These are phyloP conservation scores for Boletus sp. DNA, from an alignment of 1,284 basidiomycete genomes.

Conservation along the genomic window DNA sequence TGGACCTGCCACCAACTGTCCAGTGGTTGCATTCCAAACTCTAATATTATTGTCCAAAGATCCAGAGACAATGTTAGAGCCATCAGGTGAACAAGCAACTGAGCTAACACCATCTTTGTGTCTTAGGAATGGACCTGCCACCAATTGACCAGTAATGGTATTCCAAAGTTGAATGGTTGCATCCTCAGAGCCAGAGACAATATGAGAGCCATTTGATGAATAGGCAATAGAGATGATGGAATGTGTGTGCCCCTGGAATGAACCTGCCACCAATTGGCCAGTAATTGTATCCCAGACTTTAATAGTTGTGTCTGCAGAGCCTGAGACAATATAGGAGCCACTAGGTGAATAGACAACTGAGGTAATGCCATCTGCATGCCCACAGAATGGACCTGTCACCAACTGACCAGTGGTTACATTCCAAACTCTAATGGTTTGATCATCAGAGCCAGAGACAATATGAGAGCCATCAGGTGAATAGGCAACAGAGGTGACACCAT, in stretches of 20 bases:
- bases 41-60: neutral
- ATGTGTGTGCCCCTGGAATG: neutral
- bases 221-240: neutral
- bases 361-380: neutral
- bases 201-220: neutral
- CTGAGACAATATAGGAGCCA: neutral
- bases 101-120: fast-evolving
- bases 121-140: neutral
- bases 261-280: neutral
- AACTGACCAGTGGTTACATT: neutral
- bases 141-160: neutral
- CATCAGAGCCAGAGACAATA: too few species aligned
- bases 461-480: too few species aligned
- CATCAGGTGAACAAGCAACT: neutral
- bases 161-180: neutral
- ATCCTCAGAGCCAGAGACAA: neutral
- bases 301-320: neutral
- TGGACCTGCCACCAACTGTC: neutral
- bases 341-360: neutral
- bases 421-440: neutral
- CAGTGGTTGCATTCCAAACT: neutral
- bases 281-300: neutral
- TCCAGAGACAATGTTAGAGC: neutral
- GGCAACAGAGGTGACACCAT: too few species aligned
- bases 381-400: neutral